Conservation (phyloP, 805 yeast genomes). For the Candida michaelii region DNA sequence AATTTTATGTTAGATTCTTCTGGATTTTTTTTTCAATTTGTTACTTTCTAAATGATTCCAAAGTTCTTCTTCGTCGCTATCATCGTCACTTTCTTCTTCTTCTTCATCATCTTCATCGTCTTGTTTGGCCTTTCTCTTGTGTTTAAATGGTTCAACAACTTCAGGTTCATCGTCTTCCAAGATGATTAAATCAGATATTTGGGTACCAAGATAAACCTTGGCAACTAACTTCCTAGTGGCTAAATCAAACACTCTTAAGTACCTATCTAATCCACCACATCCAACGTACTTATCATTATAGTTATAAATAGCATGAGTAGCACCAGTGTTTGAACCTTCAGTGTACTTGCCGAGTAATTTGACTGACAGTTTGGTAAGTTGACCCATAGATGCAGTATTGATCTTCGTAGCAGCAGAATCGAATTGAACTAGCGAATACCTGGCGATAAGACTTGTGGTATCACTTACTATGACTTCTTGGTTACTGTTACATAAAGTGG, state of each 20-base stretch:
- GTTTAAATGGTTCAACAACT: slow-evolving; percentile 13
- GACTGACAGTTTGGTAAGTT: slow-evolving; percentile 47
- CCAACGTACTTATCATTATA: slow-evolving; percentile 48
- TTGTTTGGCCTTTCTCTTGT: slow-evolving; percentile 13
- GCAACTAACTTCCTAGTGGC: slow-evolving; percentile 57
- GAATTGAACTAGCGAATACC: slow-evolving; percentile 40
- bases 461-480: slow-evolving; percentile 66
- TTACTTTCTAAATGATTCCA: slow-evolving; percentile 37
- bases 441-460: slow-evolving; percentile 62
- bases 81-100: slow-evolving; percentile 27
- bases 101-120: slow-evolving; percentile 24
- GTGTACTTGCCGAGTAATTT: slow-evolving; percentile 62
- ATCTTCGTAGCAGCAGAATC: slow-evolving; percentile 36
- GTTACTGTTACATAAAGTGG: slow-evolving; percentile 36
- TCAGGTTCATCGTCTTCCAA: slow-evolving; percentile 48
- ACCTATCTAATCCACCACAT: slow-evolving; percentile 87
- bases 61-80: slow-evolving; percentile 36
- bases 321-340: slow-evolving; percentile 56
- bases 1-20: slow-evolving; percentile 15
- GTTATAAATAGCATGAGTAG: slow-evolving; percentile 67
- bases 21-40: slow-evolving; percentile 23
- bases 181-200: slow-evolving; percentile 53
- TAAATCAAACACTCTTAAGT: slow-evolving; percentile 72
- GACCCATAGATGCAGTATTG: slow-evolving; percentile 45
- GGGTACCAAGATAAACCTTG: slow-evolving; percentile 76